Base-by-base conservation (phyloP, 257 asterid genomes). In the Solanum sparsipilum region DNA sequence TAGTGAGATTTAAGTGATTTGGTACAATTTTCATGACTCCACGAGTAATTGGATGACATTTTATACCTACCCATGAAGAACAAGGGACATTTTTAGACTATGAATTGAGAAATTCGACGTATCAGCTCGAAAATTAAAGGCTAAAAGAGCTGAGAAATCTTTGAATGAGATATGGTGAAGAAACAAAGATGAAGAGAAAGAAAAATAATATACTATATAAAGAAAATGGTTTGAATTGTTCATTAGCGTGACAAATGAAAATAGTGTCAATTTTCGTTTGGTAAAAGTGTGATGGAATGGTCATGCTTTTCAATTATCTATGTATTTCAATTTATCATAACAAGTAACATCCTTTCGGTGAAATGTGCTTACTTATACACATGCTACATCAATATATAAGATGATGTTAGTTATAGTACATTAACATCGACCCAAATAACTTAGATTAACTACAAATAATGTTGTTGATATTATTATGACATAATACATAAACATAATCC, bases 1-100 rank as follows among this genome's bases (percentile, higher is more conserved):
- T 86, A 0, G 87, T 88, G 16, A 91, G 85, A 52, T 89, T 86
- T 6, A 88, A 31, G 35, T 86, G 32, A 72, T 91, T 79, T 4
- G 89, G 90, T n/a, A 86, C 90, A 20, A 91, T 88, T 82, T 88
- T 91, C 6, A 86, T 56, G 39, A 89, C 91, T 44, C 91, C 32
- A 9, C 20, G 52, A n/a, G n/a, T n/a, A n/a, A n/a, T n/a, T n/a
- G n/a, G n/a, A n/a, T n/a, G n/a, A n/a, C n/a, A n/a, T n/a, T n/a
- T n/a, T n/a, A n/a, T n/a, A n/a, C n/a, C n/a, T n/a, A n/a, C n/a
- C n/a, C n/a, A n/a, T n/a, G n/a, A n/a, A n/a, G n/a, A 46, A 41
- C 90, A 46, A 34, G 90, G 84, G 31, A 1, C 1, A 79, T 11
- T 76, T 67, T 67, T 46, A 25, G 83, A 85, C 91, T 91, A 91